Evolutionary conservation across 1,284 basidiomycete genomes (phyloP).

Genomic region (Marasmius tenuissimus): DNA sequence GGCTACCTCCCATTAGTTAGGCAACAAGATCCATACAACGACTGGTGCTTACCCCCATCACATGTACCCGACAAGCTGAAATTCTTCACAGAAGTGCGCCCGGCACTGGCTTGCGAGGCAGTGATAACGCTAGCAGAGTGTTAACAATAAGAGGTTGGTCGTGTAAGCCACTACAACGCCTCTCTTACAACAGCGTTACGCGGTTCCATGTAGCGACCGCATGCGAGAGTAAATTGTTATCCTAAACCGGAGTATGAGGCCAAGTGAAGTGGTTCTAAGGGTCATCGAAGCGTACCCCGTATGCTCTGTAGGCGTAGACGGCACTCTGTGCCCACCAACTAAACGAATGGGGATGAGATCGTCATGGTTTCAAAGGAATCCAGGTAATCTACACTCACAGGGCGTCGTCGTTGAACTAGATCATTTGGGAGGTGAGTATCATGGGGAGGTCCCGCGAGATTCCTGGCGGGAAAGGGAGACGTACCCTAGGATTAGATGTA

Average conservation of each 20-base stretch:
- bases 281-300: slow-evolving; percentile 21
- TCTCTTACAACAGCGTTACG: slow-evolving; percentile 41
- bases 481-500: slow-evolving; percentile 17
- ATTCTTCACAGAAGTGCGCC: slow-evolving; percentile 36
- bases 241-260: slow-evolving; percentile 9
- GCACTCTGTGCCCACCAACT: slow-evolving; percentile 57
- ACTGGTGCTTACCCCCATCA: slow-evolving; percentile 33
- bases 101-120: slow-evolving; percentile 33
- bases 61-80: slow-evolving; percentile 41
- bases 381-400: slow-evolving; percentile 27
- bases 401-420: slow-evolving; percentile 46
- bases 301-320: slow-evolving; percentile 46
- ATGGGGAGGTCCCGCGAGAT: not conserved
- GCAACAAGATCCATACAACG: not conserved
- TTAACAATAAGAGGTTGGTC: not conserved
- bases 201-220: slow-evolving; percentile 50
- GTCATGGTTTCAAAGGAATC: not conserved
- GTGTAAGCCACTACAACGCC: not conserved
- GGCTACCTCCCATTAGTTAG: slow-evolving; percentile 19
- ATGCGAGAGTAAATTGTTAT: slow-evolving; percentile 38
- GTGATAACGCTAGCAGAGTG: slow-evolving; percentile 36
- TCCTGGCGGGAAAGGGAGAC: not conserved
- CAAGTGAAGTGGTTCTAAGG: not conserved
- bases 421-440: slow-evolving; percentile 5
- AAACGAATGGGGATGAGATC: not conserved